Percentiles rank a stretch among this genome's conserved stretches.
Conservation (phyloP, 2,329 filamentous ascomycete genomes). For the Claviceps fusiformis region DNA sequence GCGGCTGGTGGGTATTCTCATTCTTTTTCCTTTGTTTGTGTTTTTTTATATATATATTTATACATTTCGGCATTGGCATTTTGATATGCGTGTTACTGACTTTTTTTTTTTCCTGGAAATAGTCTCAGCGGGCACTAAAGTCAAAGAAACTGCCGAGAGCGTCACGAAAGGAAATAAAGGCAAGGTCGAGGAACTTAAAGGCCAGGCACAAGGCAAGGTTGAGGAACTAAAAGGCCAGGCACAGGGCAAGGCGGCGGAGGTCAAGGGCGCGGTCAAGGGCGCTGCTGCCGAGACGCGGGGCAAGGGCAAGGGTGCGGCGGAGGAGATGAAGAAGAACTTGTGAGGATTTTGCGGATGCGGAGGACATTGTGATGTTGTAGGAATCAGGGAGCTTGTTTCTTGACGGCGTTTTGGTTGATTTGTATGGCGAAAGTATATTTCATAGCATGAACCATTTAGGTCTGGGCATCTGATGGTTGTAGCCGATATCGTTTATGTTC, state of each 20-base stretch:
- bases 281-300: slow-evolving; percentile 20
- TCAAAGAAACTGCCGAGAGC: slow-evolving; percentile 25
- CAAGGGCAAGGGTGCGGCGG: slow-evolving; percentile 24
- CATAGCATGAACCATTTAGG: too few species aligned
- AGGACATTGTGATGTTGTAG: background rate
- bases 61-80: background rate
- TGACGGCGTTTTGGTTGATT: background rate
- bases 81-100: background rate
- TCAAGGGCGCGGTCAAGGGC: slow-evolving; percentile 20
- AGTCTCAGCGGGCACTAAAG: slow-evolving; percentile 31
- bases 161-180: slow-evolving; percentile 23
- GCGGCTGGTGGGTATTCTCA: slow-evolving; percentile 32
- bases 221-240: slow-evolving; percentile 23
- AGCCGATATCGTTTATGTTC: background rate
- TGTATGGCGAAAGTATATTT: too few species aligned
- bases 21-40: background rate
- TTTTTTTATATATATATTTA: too few species aligned
- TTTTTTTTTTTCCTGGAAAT: background rate
- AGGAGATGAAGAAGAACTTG: slow-evolving; percentile 22
- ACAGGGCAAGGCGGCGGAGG: slow-evolving; percentile 25
- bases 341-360: slow-evolving; percentile 13
- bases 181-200: slow-evolving; percentile 22
- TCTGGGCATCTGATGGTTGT: background rate
- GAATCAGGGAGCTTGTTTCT: background rate
- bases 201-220: slow-evolving; percentile 24